phyloP scores from a whole-genome alignment of 2,329 filamentous ascomycete species.

The Hymenoscyphus fructigenus region DNA sequence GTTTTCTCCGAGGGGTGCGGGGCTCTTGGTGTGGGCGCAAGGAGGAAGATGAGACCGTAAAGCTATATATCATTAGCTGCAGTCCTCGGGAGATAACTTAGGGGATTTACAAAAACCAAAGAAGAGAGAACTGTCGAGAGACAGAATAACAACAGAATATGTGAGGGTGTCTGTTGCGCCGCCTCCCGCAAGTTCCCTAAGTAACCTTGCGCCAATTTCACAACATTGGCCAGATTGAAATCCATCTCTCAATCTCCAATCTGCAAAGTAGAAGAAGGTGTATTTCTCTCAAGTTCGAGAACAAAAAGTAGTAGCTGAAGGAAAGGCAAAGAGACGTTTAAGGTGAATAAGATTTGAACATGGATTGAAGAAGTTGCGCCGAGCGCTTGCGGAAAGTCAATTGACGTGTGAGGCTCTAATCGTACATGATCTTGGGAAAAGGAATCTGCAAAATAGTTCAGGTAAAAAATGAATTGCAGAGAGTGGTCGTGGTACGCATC shows the following conservation, averaged over 20 bases:
- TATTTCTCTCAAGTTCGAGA: neutral
- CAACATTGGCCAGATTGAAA: constrained; percentile 19
- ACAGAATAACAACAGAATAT: constrained; percentile 18
- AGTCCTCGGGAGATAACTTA: neutral
- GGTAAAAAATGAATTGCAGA: neutral
- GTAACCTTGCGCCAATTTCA: constrained; percentile 13
- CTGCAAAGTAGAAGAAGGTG: neutral
- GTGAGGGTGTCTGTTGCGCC: constrained; percentile 19
- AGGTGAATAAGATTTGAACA: constrained; percentile 2
- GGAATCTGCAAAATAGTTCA: constrained; percentile 14
- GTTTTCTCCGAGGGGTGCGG: constrained; percentile 77
- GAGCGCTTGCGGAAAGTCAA: neutral
- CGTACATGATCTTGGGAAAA: constrained; percentile 3
- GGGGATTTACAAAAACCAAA: constrained; percentile 21
- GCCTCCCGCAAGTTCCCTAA: constrained; percentile 8
- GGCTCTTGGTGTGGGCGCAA: constrained; percentile 78
- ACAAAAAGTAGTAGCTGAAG: neutral
- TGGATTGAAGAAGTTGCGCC: neutral
- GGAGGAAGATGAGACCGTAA: constrained; percentile 67
- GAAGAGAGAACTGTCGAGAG: constrained; percentile 18
- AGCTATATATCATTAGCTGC: constrained; percentile 44
- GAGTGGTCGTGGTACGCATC: constrained; percentile 3
- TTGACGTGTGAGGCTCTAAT: constrained; percentile 11
- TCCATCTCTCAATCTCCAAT: neutral
- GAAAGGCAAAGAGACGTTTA: neutral